phyloP scores from a whole-genome alignment of 1,284 basidiomycete genomes.

The Cryptococcus depauperatus region DNA sequence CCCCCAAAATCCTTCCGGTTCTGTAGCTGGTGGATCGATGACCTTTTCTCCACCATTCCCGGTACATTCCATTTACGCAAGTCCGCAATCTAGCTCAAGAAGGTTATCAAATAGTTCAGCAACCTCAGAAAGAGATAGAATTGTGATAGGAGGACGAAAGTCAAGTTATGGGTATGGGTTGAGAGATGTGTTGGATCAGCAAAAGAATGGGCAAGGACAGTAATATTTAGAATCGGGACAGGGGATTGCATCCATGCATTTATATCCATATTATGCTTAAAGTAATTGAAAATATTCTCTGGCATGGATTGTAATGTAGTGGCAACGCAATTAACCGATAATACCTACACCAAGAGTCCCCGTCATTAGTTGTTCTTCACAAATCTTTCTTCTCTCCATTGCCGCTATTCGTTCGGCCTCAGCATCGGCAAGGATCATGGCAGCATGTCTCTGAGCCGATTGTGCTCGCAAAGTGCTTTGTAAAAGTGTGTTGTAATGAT shows the following conservation, averaged over 20 bases:
- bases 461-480: slow-evolving; percentile 20
- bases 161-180: slow-evolving; percentile 14
- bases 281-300: too few relatives aligned
- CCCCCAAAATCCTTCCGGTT: slow-evolving; percentile 1
- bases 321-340: too few relatives aligned
- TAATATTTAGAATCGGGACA: too few relatives aligned
- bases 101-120: slow-evolving; percentile 15
- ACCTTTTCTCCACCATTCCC: slow-evolving; percentile 7
- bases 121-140: slow-evolving; percentile 6
- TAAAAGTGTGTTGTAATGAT: slow-evolving; percentile 13
- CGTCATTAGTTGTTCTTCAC: slow-evolving; percentile 22
- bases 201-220: background rate
- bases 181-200: slow-evolving; percentile 8
- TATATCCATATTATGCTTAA: too few relatives aligned
- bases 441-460: slow-evolving; percentile 22
- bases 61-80: slow-evolving; percentile 5
- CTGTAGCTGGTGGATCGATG: too few relatives aligned
- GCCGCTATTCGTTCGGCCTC: slow-evolving; percentile 36
- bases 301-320: too few relatives aligned
- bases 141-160: slow-evolving; percentile 14
- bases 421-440: slow-evolving; percentile 32
- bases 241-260: too few relatives aligned
- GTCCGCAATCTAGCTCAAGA: slow-evolving; percentile 12
- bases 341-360: slow-evolving; percentile 19
- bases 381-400: slow-evolving; percentile 26